Evolutionary conservation across 2,329 filamentous ascomycete species (phyloP).

Genomic region (Aspergillus fumigatus): DNA sequence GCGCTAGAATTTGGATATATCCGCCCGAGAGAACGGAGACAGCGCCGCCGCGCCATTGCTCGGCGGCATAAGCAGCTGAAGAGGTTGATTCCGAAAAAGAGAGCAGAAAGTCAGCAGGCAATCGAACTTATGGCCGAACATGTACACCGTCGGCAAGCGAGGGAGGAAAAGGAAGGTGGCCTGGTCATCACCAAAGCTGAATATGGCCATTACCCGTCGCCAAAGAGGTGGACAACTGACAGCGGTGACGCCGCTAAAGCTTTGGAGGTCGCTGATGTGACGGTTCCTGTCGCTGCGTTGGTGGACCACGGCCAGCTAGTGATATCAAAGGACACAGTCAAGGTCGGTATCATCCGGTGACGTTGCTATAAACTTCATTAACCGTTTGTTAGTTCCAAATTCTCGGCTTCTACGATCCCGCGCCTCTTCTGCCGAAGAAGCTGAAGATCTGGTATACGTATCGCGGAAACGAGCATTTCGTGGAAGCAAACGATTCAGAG

Average conservation of each 20-base stretch:
- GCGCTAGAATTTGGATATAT: conserved; percentile 40
- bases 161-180: conserved; percentile 32
- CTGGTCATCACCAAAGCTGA: conserved; percentile 38
- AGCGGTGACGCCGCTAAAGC: conserved; percentile 18
- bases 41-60: conserved; percentile 30
- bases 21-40: conserved; percentile 34
- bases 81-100: conserved; percentile 32
- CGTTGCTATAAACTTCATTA: conserved; percentile 8
- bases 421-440: conserved; percentile 37
- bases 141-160: conserved; percentile 34
- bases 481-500: conserved; percentile 35
- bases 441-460: conserved; percentile 42
- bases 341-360: conserved; percentile 22
- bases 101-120: conserved; percentile 35
- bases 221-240: conserved; percentile 18
- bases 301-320: conserved; percentile 40
- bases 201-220: conserved; percentile 35
- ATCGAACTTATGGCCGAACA: conserved; percentile 39
- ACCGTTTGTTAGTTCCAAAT: conserved; percentile 34
- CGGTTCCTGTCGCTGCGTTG: conserved; percentile 41
- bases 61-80: conserved; percentile 35
- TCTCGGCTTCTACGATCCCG: conserved; percentile 42
- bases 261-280: conserved; percentile 35
- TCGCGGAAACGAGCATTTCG: conserved; percentile 33
- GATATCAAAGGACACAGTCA: conserved; percentile 31